Conservation (phyloP, 352 stramenopile genomes). For the Pythium angustatum region DNA sequence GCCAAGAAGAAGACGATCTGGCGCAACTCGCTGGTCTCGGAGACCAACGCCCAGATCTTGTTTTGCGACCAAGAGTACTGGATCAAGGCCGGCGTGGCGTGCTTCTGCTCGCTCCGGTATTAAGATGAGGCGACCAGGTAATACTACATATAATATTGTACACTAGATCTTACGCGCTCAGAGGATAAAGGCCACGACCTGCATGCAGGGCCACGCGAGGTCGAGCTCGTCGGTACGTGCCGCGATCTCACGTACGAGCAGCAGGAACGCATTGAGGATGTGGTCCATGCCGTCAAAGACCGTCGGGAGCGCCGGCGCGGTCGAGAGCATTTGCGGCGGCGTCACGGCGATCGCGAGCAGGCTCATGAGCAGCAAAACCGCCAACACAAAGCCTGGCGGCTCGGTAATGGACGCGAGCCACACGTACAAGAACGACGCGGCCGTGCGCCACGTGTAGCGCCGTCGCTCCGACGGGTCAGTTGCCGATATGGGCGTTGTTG, state of each 20-base stretch:
- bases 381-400: constrained; percentile 73
- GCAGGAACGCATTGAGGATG: constrained; percentile 57
- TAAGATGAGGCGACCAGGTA: constrained; percentile 22
- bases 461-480: constrained; percentile 20
- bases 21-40: constrained; percentile 65
- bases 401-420: constrained; percentile 68
- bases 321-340: constrained; percentile 61
- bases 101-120: constrained; percentile 81
- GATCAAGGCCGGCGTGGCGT: constrained; percentile 83
- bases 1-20: constrained; percentile 65
- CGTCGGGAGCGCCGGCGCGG: constrained; percentile 53
- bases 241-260: constrained; percentile 70
- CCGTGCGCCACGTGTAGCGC: constrained; percentile 50
- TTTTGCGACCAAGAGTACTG: constrained; percentile 73
- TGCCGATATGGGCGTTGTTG: background rate
- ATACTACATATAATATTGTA: background rate
- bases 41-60: constrained; percentile 64
- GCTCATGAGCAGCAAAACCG: constrained; percentile 61
- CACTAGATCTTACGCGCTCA: constrained; percentile 20
- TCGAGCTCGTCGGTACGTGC: constrained; percentile 59
- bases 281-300: constrained; percentile 51
- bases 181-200: constrained; percentile 57
- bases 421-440: constrained; percentile 73
- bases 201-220: constrained; percentile 53
- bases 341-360: constrained; percentile 62